These are phyloP conservation scores for Selenicereus undatus DNA, from an alignment of 148 eudicot species.

Conservation along the genomic window DNA sequence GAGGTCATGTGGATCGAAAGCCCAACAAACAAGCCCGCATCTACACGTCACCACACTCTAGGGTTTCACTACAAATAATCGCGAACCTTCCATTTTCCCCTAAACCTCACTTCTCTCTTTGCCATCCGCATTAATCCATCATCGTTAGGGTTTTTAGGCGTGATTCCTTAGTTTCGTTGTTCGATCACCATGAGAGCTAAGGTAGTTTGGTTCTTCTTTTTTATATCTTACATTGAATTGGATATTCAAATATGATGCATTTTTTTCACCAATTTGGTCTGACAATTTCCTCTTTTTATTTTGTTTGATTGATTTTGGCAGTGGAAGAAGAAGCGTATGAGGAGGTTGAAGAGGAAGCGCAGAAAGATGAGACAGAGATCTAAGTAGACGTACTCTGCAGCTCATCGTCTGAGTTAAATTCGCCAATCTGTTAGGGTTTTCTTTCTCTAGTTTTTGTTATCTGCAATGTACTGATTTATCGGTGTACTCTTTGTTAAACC, in stretches of 20 bases:
- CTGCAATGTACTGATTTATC: background rate
- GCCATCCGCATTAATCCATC: background rate
- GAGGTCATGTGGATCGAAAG: background rate
- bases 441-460: background rate
- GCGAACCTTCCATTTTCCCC: background rate
- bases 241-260: too few relatives aligned
- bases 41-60: background rate
- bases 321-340: conserved; percentile 78
- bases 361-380: conserved; percentile 67
- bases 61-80: conserved; percentile 21
- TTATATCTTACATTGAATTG: background rate
- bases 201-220: background rate
- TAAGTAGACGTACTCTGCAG: conserved; percentile 31
- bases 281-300: background rate
- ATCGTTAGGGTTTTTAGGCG: conserved; percentile 15
- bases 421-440: background rate
- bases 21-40: conserved; percentile 1
- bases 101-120: background rate
- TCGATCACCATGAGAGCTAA: conserved; percentile 33
- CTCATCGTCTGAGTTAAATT: background rate
- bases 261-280: background rate
- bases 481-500: conserved; percentile 10
- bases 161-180: background rate
- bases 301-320: conserved; percentile 11
- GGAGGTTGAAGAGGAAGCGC: conserved; percentile 66